These are phyloP conservation scores for Moesziomyces antarcticus DNA, from an alignment of 1,284 basidiomycete species.

Conservation along the genomic window DNA sequence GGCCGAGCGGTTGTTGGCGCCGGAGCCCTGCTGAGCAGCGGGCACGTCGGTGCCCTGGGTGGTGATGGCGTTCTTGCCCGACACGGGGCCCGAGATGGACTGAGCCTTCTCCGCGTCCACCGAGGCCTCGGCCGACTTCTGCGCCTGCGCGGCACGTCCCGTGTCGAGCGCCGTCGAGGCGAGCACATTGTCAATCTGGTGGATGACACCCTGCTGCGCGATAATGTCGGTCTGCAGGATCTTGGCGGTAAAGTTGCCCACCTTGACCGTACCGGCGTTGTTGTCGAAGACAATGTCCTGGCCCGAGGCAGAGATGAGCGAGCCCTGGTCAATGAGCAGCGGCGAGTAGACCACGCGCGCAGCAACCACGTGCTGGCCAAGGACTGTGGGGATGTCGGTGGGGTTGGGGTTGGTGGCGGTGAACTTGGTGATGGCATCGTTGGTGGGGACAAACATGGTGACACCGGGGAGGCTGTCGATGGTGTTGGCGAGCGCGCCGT, in stretches of 20 bases:
- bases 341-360: slow-evolving; percentile 53
- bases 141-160: slow-evolving; percentile 49
- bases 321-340: slow-evolving; percentile 47
- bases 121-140: slow-evolving; percentile 32
- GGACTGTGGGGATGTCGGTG: slow-evolving; percentile 31
- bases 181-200: slow-evolving; percentile 53
- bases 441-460: slow-evolving; percentile 55
- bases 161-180: slow-evolving; percentile 40
- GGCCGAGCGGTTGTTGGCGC: slow-evolving; percentile 34
- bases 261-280: slow-evolving; percentile 38
- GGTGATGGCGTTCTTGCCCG: slow-evolving; percentile 45
- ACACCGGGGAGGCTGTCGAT: slow-evolving; percentile 48
- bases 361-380: slow-evolving; percentile 52
- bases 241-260: slow-evolving; percentile 49
- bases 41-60: slow-evolving; percentile 49
- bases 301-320: slow-evolving; percentile 47
- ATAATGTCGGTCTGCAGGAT: slow-evolving; percentile 57
- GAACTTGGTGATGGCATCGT: slow-evolving; percentile 39
- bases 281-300: slow-evolving; percentile 55
- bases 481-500: slow-evolving; percentile 25
- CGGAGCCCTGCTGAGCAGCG: slow-evolving; percentile 28
- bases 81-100: slow-evolving; percentile 37
- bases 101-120: slow-evolving; percentile 21
- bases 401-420: slow-evolving; percentile 27
- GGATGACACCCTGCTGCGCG: slow-evolving; percentile 50